Percentiles rank a stretch among this genome's conserved stretches.
Evolutionary conservation across 1,139 yeast species (phyloP).

Genomic region (Wickerhamiella pararugosa): DNA sequence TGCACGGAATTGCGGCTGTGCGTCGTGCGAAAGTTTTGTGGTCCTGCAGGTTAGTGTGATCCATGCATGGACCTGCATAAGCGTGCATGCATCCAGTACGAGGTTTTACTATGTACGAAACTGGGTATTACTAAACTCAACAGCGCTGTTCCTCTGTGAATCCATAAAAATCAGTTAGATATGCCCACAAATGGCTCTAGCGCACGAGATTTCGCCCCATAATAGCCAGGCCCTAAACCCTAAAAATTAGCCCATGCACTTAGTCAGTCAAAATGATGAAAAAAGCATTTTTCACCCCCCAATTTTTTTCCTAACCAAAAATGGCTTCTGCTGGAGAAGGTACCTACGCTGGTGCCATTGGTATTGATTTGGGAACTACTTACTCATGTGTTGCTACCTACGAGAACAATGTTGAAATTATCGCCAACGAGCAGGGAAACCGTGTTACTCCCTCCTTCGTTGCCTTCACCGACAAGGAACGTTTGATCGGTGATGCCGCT

Average conservation of each 20-base stretch:
- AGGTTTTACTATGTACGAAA: too few species aligned
- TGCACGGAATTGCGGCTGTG: too few species aligned
- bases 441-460: conserved; percentile 97
- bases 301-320: conserved; percentile 5
- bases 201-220: not conserved
- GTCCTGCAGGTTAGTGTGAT: too few species aligned
- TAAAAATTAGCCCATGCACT: not conserved
- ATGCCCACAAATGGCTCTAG: too few species aligned
- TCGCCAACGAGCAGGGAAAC: conserved; percentile 99
- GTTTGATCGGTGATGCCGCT: conserved; percentile 98
- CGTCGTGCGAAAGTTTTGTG: too few species aligned
- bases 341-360: conserved; percentile 99
- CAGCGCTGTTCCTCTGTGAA: too few species aligned
- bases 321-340: conserved; percentile 42
- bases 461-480: conserved; percentile 93
- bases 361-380: conserved; percentile 86
- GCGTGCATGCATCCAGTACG: too few species aligned
- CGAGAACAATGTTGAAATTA: conserved; percentile 71
- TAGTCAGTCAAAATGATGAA: conserved; percentile 1
- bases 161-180: too few species aligned
- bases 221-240: conserved; percentile 2
- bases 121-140: too few species aligned
- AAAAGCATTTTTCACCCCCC: conserved; percentile 7
- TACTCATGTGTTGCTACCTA: conserved; percentile 83
- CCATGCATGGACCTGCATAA: too few species aligned